Conservation (phyloP, 805 yeast genomes). For the Ogataea ramenticola region DNA sequence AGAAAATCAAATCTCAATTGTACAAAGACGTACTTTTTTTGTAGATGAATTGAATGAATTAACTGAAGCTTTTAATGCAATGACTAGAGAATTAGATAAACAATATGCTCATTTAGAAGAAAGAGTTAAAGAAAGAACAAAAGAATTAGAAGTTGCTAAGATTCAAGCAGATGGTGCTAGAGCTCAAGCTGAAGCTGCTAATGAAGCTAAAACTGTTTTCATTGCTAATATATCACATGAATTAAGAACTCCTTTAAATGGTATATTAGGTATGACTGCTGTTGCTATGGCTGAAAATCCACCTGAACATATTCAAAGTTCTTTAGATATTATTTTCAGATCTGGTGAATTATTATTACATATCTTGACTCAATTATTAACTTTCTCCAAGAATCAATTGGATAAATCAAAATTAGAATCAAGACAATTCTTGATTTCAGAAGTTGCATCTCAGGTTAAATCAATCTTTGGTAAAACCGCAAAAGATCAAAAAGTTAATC, state of each 20-base stretch:
- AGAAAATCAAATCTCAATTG: slow-evolving; percentile 12
- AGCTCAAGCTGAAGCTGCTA: slow-evolving; percentile 66
- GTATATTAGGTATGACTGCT: slow-evolving; percentile 92
- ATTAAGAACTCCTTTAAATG: slow-evolving; percentile 90
- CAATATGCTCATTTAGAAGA: slow-evolving; percentile 85
- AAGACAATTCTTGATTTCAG: slow-evolving; percentile 70
- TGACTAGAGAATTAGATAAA: slow-evolving; percentile 80
- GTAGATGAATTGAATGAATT: slow-evolving; percentile 84
- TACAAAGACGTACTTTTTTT: slow-evolving; percentile 34
- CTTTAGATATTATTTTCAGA: slow-evolving; percentile 75
- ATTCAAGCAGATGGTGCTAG: slow-evolving; percentile 53
- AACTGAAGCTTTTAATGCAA: slow-evolving; percentile 81
- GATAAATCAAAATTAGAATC: slow-evolving; percentile 79
- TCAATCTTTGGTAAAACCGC: slow-evolving; percentile 82
- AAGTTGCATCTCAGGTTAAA: slow-evolving; percentile 76
- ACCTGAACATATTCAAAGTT: slow-evolving; percentile 56
- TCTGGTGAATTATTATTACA: slow-evolving; percentile 88
- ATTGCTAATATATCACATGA: slow-evolving; percentile 93
- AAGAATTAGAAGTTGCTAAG: slow-evolving; percentile 82
- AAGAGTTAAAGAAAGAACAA: slow-evolving; percentile 78
- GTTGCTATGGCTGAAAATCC: slow-evolving; percentile 87
- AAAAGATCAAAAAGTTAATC: slow-evolving; percentile 63
- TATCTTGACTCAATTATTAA: slow-evolving; percentile 80
- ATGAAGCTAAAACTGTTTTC: slow-evolving; percentile 92
- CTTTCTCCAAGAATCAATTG: slow-evolving; percentile 87